Evolutionary conservation across 2,329 filamentous ascomycete species (phyloP).

Genomic region (Colletotrichum sp.): DNA sequence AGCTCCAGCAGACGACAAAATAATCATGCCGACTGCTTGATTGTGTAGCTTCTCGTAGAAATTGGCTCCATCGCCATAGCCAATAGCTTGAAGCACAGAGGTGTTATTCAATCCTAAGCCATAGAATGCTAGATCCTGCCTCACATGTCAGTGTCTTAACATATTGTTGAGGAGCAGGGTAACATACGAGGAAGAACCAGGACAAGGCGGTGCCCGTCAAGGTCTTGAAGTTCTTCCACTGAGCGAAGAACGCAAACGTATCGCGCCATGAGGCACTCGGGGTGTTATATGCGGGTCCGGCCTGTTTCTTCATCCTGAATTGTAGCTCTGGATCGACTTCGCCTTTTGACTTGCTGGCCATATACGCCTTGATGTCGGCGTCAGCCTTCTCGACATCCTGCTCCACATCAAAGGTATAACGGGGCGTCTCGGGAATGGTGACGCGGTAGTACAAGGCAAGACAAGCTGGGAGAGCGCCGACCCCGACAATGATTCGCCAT

Average conservation of each 20-base stretch:
- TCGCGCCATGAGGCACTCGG: constrained; percentile 76
- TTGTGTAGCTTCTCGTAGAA: constrained; percentile 75
- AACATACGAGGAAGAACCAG: constrained; percentile 75
- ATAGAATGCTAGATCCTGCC: constrained; percentile 69
- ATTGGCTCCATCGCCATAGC: constrained; percentile 67
- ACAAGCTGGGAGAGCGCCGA: constrained; percentile 78
- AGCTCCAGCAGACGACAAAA: constrained; percentile 77
- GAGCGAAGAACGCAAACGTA: constrained; percentile 68
- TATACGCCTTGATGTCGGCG: constrained; percentile 70
- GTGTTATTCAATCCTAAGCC: constrained; percentile 78
- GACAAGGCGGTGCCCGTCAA: constrained; percentile 79
- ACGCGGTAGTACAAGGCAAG: constrained; percentile 86
- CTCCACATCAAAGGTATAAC: constrained; percentile 82
- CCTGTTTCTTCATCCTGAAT: constrained; percentile 57
- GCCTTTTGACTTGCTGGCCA: constrained; percentile 52
- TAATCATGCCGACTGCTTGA: constrained; percentile 77
- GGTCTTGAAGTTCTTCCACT: constrained; percentile 73
- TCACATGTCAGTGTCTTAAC: constrained; percentile 9
- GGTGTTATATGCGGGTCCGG: constrained; percentile 60
- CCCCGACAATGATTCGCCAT: constrained; percentile 82
- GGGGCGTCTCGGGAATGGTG: constrained; percentile 84
- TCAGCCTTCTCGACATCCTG: constrained; percentile 78
- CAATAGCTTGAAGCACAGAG: constrained; percentile 74
- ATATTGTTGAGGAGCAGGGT: background rate
- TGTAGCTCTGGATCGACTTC: constrained; percentile 52